Base-by-base conservation (phyloP, 768 basidiomycete species). In the Suillus luteus region DNA sequence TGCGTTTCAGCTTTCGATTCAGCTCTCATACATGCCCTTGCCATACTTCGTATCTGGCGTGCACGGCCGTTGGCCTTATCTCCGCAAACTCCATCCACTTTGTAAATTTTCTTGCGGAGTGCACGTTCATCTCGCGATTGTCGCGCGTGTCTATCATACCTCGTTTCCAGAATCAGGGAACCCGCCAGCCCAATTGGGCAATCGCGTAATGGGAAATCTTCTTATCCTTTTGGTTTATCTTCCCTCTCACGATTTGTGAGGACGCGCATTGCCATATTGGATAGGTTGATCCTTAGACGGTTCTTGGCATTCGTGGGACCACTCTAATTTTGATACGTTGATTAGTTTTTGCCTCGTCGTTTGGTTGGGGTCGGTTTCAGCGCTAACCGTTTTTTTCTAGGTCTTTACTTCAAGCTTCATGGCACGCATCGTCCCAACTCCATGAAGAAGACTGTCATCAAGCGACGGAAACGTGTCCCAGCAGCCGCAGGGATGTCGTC, bases 401-500 rank as follows among this genome's bases (percentile, higher is more conserved):
- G 96, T 62, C 85, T 99, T 10, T 99, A 99, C 80, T 97, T 94
- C 84, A 99, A 99, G 78, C 85, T 99, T 14, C 97, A 99, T 80
- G 95, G 95, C 55, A 93, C 93, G 2, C 95, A 98, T 71, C 88
- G 97, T 43, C 97, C 97, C 44, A 96, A 95, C 67, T 93, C 95
- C 66, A 96, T 99, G 95, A 99, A 97, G 79, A 98, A 99, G 82
- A 92, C 93, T 5, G 94, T 97, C 69, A 99, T 99, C 84, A 99
- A 99, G 80, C 86, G 97, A 40, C 84, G 97, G 68, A 99, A 99
- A 79, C 90, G 97, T 68, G 96, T 99, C 48, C 95, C 97, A 41
- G 96, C 96, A 59, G 94, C 91, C 22, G 83, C 76, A 63, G 72
- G 75, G 66, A 74, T 75, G 74, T 80, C 67, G 67, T 81, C 68